These are phyloP conservation scores for Venturia nashicola DNA, from an alignment of 2,329 filamentous ascomycete species.

Conservation along the genomic window DNA sequence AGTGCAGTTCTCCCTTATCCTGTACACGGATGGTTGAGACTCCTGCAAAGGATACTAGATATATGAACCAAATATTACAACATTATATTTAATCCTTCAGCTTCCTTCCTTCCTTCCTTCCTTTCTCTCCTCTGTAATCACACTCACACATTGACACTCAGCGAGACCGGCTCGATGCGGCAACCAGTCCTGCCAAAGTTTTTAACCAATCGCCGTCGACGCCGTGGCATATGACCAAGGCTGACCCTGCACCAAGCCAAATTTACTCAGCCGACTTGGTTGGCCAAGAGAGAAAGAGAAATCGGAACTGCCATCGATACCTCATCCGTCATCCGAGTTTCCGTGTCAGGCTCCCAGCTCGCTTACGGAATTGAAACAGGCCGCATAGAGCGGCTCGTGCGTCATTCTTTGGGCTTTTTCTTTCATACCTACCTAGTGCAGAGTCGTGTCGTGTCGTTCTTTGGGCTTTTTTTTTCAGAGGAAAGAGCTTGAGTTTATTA, in stretches of 20 bases:
- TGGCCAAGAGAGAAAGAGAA: background rate
- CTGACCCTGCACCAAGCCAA: background rate
- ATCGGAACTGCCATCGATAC: no score
- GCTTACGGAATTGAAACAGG: background rate
- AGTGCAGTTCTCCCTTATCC: conserved; percentile 4
- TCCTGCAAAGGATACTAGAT: background rate
- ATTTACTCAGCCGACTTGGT: background rate
- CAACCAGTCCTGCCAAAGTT: background rate
- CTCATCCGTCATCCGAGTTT: background rate
- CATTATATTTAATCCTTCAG: background rate
- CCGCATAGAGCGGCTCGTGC: background rate
- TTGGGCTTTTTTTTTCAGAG: no score
- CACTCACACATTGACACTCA: no score
- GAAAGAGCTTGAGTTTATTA: background rate
- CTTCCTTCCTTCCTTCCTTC: no score
- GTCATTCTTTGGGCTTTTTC: background rate
- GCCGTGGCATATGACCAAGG: background rate
- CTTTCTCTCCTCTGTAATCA: no score
- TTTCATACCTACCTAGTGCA: no score
- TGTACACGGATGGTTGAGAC: conserved; percentile 2
- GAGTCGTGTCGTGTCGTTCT: no score
- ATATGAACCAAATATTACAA: background rate
- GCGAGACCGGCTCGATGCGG: background rate
- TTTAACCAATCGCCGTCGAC: background rate
- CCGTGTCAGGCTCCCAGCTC: background rate